Evolutionary conservation across 306 rosid genomes (phyloP), one percentile per base, ranked within the genome.

Genomic region (Medicago ruthenica): DNA sequence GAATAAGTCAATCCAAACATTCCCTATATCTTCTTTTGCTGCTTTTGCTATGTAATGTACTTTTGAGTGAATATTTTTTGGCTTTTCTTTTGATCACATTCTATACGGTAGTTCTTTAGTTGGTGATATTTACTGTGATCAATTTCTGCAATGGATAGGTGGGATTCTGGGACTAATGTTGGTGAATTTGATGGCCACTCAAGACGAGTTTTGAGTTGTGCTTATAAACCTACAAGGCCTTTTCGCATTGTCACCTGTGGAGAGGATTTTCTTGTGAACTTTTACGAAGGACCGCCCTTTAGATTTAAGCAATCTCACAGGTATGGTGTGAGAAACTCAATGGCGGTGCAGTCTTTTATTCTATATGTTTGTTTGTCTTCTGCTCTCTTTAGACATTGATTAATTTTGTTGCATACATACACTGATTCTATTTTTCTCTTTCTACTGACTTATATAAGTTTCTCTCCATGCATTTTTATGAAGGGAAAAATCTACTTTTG

Each of bases 111-210:
- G 9, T 64, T 64, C 24, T 65, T 65, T 65, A 39, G 31, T 17
- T n/a, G 8, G 10, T 64, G 31, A 64, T 39, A 16, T 39, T 65
- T 65, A 65, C 51, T 66, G 17, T 41, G 6, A 41, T 66, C 12
- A 20, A 65, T 11, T 74, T 74, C 16, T 67, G 10, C 48, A 6
- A 58, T 79, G 60, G 27, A 71, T 80, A 93, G 99, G 96, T 95
- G 97, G 97, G 99, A 95, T 84, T 90, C 97, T 0, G 97, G 97
- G 20, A 87, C 98, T 1, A 94, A 92, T 24, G 95, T 94, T n/a
- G 97, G 98, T 20, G 98, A 94, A 73, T 94, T 94, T 60, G 98
- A 94, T 77, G 98, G 98, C 36, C 98, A 95, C 63, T 95, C 98
- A 5, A 87, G 86, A 73, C 85, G 96, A 17, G 98, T 95, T 79